Evolutionary conservation across 257 asterid genomes (phyloP).

Genomic region (Eustoma russellianum): DNA sequence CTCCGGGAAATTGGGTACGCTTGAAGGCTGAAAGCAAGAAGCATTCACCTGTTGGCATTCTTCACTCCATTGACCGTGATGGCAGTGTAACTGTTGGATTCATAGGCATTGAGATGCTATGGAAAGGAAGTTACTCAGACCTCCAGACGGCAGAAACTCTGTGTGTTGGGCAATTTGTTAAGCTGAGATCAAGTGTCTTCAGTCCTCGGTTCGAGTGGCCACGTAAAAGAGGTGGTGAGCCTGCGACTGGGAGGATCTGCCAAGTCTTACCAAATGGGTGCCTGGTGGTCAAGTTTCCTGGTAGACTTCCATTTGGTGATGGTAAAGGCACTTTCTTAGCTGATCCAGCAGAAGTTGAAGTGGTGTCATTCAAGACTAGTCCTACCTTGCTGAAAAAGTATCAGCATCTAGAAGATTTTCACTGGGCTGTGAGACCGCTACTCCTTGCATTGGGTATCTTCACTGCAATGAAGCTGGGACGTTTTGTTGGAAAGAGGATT

Average conservation of each 20-base stretch:
- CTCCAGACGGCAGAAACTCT: slow-evolving; percentile 78
- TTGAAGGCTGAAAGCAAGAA: slow-evolving; percentile 48
- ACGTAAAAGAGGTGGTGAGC: slow-evolving; percentile 45
- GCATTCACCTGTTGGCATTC: slow-evolving; percentile 63
- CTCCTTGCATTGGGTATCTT: slow-evolving; percentile 64
- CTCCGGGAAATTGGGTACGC: slow-evolving; percentile 83
- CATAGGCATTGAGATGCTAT: slow-evolving; percentile 60
- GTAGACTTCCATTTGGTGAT: slow-evolving; percentile 37
- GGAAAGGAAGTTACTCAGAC: slow-evolving; percentile 61
- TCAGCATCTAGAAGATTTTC: slow-evolving; percentile 82
- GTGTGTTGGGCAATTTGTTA: slow-evolving; percentile 61
- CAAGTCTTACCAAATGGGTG: slow-evolving; percentile 76
- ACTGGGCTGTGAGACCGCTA: slow-evolving; percentile 85
- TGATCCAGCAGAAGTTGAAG: slow-evolving; percentile 79
- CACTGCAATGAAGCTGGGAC: slow-evolving; percentile 65
- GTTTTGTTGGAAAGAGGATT: slow-evolving; percentile 46
- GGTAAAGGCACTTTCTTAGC: slow-evolving; percentile 32
- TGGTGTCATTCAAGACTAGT: slow-evolving; percentile 50
- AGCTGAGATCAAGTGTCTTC: slow-evolving; percentile 36
- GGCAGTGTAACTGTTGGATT: slow-evolving; percentile 61
- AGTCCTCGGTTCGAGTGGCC: slow-evolving; percentile 87
- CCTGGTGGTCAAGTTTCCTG: slow-evolving; percentile 61
- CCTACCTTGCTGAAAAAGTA: slow-evolving; percentile 53
- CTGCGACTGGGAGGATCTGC: slow-evolving; percentile 56
- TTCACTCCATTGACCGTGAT: slow-evolving; percentile 51